Evolutionary conservation across 2,329 filamentous ascomycete genomes (phyloP).

Genomic region (Aureobasidium vineae): DNA sequence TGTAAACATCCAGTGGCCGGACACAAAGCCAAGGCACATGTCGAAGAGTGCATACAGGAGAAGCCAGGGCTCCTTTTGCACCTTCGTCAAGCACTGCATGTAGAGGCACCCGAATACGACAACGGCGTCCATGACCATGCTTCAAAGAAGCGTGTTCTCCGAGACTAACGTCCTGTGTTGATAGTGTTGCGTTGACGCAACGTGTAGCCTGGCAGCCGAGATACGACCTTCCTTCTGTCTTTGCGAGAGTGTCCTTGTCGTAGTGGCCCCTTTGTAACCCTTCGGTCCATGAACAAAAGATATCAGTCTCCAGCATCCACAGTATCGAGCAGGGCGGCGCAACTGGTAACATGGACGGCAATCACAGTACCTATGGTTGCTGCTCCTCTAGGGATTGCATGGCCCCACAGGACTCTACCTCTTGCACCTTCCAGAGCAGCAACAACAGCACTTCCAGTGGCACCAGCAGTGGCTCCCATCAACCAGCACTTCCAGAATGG

Average conservation of each 20-base stretch:
- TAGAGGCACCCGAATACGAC: neutral
- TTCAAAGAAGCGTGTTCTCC: neutral
- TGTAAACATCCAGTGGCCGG: constrained; percentile 87
- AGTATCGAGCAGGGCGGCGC: constrained; percentile 16
- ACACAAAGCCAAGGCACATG: constrained; percentile 72
- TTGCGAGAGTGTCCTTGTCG: neutral
- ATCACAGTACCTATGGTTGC: constrained; percentile 29
- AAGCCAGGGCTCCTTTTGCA: constrained; percentile 48
- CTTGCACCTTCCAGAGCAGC: constrained; percentile 27
- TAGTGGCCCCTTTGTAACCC: too few species aligned
- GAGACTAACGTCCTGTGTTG: neutral
- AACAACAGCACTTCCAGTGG: constrained; percentile 27
- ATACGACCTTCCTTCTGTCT: too few species aligned
- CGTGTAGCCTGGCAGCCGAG: neutral
- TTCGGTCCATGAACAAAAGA: neutral
- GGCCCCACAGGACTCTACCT: constrained; percentile 4
- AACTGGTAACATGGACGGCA: constrained; percentile 29
- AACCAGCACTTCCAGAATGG: constrained; percentile 29
- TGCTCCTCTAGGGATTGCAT: constrained; percentile 25
- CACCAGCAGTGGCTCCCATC: constrained; percentile 28
- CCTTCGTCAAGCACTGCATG: neutral
- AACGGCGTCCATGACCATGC: neutral
- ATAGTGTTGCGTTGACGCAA: neutral
- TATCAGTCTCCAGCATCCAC: constrained; percentile 5
- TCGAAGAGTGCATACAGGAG: constrained; percentile 78